Conservation (phyloP, 768 basidiomycete genomes). For the Auriculariales sp. region DNA sequence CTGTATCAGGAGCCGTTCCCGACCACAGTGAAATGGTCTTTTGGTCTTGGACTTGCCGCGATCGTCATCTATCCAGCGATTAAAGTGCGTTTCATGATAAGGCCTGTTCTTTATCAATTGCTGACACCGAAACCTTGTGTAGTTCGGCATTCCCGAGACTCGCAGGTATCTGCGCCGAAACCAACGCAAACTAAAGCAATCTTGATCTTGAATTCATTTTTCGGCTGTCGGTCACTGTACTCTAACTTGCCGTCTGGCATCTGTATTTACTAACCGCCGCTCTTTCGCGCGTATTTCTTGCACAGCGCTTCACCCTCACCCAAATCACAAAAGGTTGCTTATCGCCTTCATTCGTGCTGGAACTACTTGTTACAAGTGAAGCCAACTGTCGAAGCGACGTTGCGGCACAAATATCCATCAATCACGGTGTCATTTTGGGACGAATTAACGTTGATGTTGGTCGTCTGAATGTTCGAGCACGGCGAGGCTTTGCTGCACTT, state of each 20-base stretch:
- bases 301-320: no score
- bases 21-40: constrained; percentile 44
- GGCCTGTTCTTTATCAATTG: neutral
- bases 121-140: no score
- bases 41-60: constrained; percentile 42
- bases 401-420: neutral
- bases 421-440: neutral
- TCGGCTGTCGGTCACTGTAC: neutral
- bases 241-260: neutral
- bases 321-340: no score
- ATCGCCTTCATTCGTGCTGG: no score
- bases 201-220: neutral
- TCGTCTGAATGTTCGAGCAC: constrained; percentile 7
- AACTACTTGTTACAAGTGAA: neutral
- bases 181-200: neutral
- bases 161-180: neutral
- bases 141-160: neutral
- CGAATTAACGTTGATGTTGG: neutral
- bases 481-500: constrained; percentile 21
- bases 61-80: constrained; percentile 56
- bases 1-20: constrained; percentile 56
- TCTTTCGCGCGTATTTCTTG: no score
- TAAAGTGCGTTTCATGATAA: constrained; percentile 30
- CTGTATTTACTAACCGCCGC: no score
- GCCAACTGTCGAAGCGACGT: neutral